Evolutionary conservation across 495 filamentous ascomycete species (phyloP), one percentile per base, ranked within the genome.

Genomic region (Daldinia childiae): DNA sequence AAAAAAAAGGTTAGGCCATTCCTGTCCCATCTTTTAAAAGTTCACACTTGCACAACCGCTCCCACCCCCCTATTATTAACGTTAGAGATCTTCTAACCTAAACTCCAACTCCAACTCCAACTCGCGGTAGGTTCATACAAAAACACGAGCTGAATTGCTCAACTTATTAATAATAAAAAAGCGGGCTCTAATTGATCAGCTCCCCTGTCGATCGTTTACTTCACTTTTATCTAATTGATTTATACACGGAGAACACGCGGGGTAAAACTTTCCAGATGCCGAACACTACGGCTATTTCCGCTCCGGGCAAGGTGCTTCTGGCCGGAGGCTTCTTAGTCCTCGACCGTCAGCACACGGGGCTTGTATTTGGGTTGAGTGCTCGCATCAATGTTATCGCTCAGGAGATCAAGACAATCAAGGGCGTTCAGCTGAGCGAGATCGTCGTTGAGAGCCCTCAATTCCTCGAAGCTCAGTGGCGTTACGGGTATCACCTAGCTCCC

Each of bases 241-340:
- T 56, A 64, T 24, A 39, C 66, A 63, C 48, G 43, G 21, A 48
- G 15, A 60, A 60, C 11, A 63, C 59, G 58, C 57, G 67, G 68
- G 71, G 71, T 63, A 66, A 11, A 30, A 61, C 19, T n/a, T 52
- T 38, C 15, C 39, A 68, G 64, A 78, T 78, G 76, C 71, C 76
- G 74, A 68, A 52, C 32, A 57, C 56, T 39, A 76, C 68, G 60
- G 93, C 92, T 73, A 86, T 96, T 70, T 98, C 95, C 68, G 94
- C 96, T 2, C 95, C 95, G 24, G 95, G 95, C 56, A 99, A 99
- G 82, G 96, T 99, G 48, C 86, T 99, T 51, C 86, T 99, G 15
- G 93, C 94, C 55, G 95, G 95, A 41, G 95, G 95, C 45, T 99
- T 98, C 77, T 89, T 99, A 12, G 93, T 98, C 8, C 90, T 99